Conservation (phyloP, 495 filamentous ascomycete genomes). For the Elasticomyces elasticus region DNA sequence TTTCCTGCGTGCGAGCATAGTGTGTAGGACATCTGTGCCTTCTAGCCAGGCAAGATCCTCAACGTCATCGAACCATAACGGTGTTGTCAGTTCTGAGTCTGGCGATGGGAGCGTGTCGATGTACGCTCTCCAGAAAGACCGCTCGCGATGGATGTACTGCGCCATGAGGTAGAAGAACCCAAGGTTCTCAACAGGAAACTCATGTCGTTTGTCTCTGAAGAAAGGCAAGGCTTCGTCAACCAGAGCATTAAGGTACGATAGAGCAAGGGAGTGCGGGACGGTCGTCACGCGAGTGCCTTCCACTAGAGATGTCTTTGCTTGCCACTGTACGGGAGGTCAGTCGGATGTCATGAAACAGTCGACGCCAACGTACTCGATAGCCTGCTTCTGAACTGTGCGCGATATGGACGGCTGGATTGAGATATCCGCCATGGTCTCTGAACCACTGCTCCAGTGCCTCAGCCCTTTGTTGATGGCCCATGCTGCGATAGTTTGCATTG, state of each 20-base stretch:
- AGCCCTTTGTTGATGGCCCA: not conserved
- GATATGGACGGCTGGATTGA: conserved; percentile 37
- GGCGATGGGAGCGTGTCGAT: conserved; percentile 46
- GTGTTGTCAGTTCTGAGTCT: conserved; percentile 43
- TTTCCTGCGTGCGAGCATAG: conserved; percentile 35
- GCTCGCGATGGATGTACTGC: conserved; percentile 40
- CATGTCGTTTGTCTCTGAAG: conserved; percentile 8
- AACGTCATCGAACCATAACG: conserved; percentile 44
- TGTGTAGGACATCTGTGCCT: conserved; percentile 48
- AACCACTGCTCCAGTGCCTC: conserved; percentile 35
- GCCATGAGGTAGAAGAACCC: conserved; percentile 48
- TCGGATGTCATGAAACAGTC: not conserved
- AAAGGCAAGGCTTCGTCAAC: conserved; percentile 19
- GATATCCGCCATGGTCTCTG: conserved; percentile 32
- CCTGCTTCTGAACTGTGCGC: conserved; percentile 36
- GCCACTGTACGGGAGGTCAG: conserved; percentile 32
- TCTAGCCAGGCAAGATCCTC: conserved; percentile 49
- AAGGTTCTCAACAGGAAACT: conserved; percentile 13
- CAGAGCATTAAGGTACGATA: conserved; percentile 47
- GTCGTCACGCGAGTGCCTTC: conserved; percentile 30
- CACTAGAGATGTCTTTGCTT: conserved; percentile 31
- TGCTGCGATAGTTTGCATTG: no score
- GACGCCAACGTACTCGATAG: not conserved
- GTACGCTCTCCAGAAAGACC: conserved; percentile 57
- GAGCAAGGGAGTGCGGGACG: conserved; percentile 38